Evolutionary conservation across 1,284 basidiomycete genomes (phyloP), one percentile per base, ranked within the genome.

Genomic region (Boletus sp.): DNA sequence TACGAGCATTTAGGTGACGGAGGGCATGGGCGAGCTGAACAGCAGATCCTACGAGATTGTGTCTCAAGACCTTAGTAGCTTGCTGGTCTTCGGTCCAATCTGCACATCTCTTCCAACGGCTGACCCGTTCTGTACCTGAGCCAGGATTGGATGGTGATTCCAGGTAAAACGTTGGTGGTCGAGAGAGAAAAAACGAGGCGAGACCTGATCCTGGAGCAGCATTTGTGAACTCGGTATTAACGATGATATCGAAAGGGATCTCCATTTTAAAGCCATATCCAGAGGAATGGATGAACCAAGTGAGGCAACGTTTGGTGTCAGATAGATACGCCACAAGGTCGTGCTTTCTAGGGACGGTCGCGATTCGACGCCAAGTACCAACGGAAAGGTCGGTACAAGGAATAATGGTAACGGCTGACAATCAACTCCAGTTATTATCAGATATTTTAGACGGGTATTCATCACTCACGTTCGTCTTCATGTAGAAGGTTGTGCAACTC

Each of bases 191-290:
- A 60, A 90, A 81, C 0, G 78, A 72, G 3, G 80, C 82, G 14
- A 78, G 68, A 19, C 76, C 84, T 12, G 75, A 71, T 19, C 78
- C 81, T 14, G 80, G 76, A 23, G 76, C 68, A 13, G 73, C 66
- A 51, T 79, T 75, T 22, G 72, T 68, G 64, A 87, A 82, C 46
- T 79, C 75, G 6, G 79, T 75, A 37, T 80, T 71, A 17, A 73
- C 54, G 51, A 91, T 80, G 52, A 64, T 73, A 48, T 79, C 72
- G 62, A 84, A 88, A 4, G 84, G 77, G n/a, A 89, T 75, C 54
- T 86, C 84, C 82, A 91, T 90, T 66, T 90, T 89, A 74, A 88
- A 90, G 30, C 83, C 79, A 55, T 76, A 76, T 23, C 84, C 85
- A 1, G 69, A 73, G 14, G 83, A 84, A 36, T 81, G 77, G 52